phyloP scores from a whole-genome alignment of 2,329 filamentous ascomycete genomes.

The Thermoascus crustaceus region DNA sequence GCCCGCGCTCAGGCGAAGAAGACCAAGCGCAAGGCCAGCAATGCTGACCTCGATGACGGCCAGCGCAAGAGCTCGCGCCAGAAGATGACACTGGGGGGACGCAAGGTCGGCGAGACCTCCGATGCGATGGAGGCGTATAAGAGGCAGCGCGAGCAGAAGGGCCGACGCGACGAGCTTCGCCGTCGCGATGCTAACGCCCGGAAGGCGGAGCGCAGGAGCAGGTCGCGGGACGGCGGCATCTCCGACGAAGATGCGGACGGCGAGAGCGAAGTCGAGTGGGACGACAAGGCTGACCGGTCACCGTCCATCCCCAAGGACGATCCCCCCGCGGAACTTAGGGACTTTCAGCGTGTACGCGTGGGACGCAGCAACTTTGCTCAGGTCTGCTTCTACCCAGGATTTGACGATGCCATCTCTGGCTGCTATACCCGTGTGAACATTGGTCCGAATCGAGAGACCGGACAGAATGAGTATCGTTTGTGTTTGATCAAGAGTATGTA shows the following conservation, averaged over 20 bases:
- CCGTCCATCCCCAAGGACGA: constrained; percentile 52
- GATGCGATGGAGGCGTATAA: constrained; percentile 66
- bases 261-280: constrained; percentile 75
- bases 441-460: constrained; percentile 64
- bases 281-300: constrained; percentile 48
- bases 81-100: constrained; percentile 58
- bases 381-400: constrained; percentile 87
- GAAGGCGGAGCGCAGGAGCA: constrained; percentile 52
- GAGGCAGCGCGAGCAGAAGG: constrained; percentile 52
- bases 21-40: constrained; percentile 66
- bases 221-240: constrained; percentile 53
- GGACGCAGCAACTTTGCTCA: constrained; percentile 80
- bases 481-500: constrained; percentile 70
- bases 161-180: constrained; percentile 40
- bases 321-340: constrained; percentile 63
- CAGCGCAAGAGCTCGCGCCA: constrained; percentile 66
- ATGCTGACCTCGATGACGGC: constrained; percentile 69
- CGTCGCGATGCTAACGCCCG: constrained; percentile 33
- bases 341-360: constrained; percentile 76
- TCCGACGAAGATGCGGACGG: constrained; percentile 58
- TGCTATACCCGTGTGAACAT: constrained; percentile 82
- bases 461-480: constrained; percentile 76
- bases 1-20: constrained; percentile 39
- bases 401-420: constrained; percentile 70
- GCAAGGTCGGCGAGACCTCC: constrained; percentile 60